These are phyloP conservation scores for Fusarium graminum DNA, from an alignment of 2,329 filamentous ascomycete species.

Conservation along the genomic window DNA sequence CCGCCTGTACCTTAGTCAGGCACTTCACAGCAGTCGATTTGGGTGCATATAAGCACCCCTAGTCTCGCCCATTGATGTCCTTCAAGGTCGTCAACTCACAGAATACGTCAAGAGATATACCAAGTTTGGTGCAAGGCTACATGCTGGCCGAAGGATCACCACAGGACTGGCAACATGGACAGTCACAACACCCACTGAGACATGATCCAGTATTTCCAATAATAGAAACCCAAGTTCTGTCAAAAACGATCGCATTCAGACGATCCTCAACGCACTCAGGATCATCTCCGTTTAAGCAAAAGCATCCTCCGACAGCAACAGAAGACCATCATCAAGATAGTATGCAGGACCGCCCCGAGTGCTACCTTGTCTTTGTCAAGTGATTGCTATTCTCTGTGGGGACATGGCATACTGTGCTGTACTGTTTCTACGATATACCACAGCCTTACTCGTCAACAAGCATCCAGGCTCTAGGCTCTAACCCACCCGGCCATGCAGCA, in stretches of 20 bases:
- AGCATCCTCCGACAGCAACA: constrained; percentile 1
- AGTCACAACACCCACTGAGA: constrained; percentile 3
- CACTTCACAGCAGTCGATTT: no score
- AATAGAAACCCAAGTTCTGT: not conserved
- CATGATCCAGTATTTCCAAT: constrained; percentile 9
- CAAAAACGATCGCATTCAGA: not conserved
- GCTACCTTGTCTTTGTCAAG: constrained; percentile 21
- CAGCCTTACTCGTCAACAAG: constrained; percentile 8
- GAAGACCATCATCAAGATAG: constrained; percentile 2
- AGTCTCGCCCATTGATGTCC: not conserved
- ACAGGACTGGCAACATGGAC: not conserved
- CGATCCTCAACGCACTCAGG: not conserved
- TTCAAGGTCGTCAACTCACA: not conserved
- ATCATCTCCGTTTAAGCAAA: not conserved
- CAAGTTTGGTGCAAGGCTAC: not conserved
- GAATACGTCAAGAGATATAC: not conserved
- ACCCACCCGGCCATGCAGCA: constrained; percentile 15
- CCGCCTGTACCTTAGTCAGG: no score
- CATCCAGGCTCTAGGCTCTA: not conserved
- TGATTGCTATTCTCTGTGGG: constrained; percentile 27
- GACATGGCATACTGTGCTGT: not conserved
- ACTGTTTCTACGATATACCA: not conserved
- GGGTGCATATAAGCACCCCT: no score
- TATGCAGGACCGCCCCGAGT: constrained; percentile 11
- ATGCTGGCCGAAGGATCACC: not conserved